Percentiles rank a stretch among this genome's conserved stretches.
phyloP scores from a whole-genome alignment of 2,329 filamentous ascomycete species.

The Fusarium sp. region DNA sequence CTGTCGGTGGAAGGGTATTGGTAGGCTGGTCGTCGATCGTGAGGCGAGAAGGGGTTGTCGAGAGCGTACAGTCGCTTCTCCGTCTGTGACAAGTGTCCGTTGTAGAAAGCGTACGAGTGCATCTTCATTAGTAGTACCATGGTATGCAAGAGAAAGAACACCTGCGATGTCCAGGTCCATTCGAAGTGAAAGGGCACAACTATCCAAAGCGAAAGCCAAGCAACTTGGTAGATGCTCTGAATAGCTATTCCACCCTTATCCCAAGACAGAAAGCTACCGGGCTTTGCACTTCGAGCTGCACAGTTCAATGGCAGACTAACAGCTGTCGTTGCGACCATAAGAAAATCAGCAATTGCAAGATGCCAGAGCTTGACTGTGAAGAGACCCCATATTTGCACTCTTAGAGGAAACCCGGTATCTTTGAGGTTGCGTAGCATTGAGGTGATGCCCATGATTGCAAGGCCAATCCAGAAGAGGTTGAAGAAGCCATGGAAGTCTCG shows the following conservation, averaged over 20 bases:
- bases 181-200: slow-evolving; percentile 81
- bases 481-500: slow-evolving; percentile 97
- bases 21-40: slow-evolving; percentile 73
- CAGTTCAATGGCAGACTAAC: slow-evolving; percentile 78
- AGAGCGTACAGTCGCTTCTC: slow-evolving; percentile 81
- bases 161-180: slow-evolving; percentile 98
- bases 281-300: slow-evolving; percentile 63
- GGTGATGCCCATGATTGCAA: slow-evolving; percentile 96
- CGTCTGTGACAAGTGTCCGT: slow-evolving; percentile 90
- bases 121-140: slow-evolving; percentile 98
- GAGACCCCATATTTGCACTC: slow-evolving; percentile 85
- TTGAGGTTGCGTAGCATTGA: slow-evolving; percentile 93
- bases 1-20: slow-evolving; percentile 73
- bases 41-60: slow-evolving; percentile 72
- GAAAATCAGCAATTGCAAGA: slow-evolving; percentile 79
- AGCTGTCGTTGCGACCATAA: slow-evolving; percentile 82
- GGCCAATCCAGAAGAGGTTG: slow-evolving; percentile 95
- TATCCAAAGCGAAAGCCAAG: slow-evolving; percentile 86
- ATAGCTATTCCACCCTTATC: slow-evolving; percentile 77
- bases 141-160: slow-evolving; percentile 91
- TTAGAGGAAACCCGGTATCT: slow-evolving; percentile 87
- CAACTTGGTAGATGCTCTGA: slow-evolving; percentile 81
- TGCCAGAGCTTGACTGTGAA: slow-evolving; percentile 92
- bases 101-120: slow-evolving; percentile 98
- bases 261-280: slow-evolving; percentile 72